Evolutionary conservation across 371 early-diverging fungal species (phyloP), one percentile per base, ranked within the genome.

Genomic region (Mucor circinelloides): DNA sequence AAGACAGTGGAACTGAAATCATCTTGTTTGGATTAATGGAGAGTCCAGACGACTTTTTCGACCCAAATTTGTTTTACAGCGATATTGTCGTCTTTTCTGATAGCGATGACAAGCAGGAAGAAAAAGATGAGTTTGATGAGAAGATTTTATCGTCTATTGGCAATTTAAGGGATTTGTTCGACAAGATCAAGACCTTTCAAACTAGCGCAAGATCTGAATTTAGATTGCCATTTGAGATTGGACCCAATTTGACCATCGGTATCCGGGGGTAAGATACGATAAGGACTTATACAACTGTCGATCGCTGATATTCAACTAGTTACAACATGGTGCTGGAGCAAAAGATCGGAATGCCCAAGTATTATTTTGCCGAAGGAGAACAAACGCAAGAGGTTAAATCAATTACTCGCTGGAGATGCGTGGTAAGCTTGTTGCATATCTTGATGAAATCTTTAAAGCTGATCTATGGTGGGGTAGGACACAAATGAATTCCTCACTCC

Each of bases 21-120:
- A 85, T 87, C 28, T 68, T 88, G n/a, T 89, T 89, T 75, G 82
- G 85, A 19, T 67, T 88, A 17, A 78, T 87, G 60, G 73, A 68
- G n/a, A 78, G 81, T 30, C 40, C 32, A 10, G 27, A 52, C 27
- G 13, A 9, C 15, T 5, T 4, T 27, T 89, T 89, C 60, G 77
- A 84, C 46, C 66, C 70, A 15, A 70, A 66, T 2, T 58, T 72
- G 40, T 89, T 89, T 67, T 89, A 87, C 60, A 70, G 71, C 72
- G 89, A 52, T 15, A 52, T 52, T 52, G 52, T 27, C 13, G 13
- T 12, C 10, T 52, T 52, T 52, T 13, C 52, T 5, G 52, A 27
- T 7, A 25, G 2, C 1, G 21, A 67, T 19, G 31, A 44, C 28
- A 21, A 44, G 10, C 36, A 56, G 30, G 40, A 44, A 9, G 21